phyloP scores from a whole-genome alignment of 2,329 filamentous ascomycete species.

The Didymella segeticola region DNA sequence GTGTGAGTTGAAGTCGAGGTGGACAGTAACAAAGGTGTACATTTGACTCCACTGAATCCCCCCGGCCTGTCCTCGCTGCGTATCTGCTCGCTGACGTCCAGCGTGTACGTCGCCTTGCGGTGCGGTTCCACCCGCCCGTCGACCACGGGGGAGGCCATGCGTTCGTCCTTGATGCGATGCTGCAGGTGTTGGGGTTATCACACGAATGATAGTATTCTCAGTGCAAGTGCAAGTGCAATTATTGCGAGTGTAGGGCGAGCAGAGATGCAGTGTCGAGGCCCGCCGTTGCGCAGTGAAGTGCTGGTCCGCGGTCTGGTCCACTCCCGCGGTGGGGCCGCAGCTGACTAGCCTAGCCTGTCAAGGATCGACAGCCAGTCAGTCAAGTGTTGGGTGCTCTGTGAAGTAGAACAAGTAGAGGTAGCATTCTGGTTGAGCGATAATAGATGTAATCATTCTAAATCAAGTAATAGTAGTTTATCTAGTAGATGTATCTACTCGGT shows the following conservation, averaged over 20 bases:
- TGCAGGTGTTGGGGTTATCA: background rate
- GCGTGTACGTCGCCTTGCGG: constrained; percentile 48
- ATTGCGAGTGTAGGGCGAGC: background rate
- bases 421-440: no score
- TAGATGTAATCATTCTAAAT: no score
- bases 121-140: constrained; percentile 47
- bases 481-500: no score
- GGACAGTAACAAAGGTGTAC: constrained; percentile 24
- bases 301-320: constrained; percentile 6
- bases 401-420: no score
- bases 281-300: no score
- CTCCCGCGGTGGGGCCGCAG: constrained; percentile 11
- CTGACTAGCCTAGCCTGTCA: constrained; percentile 8
- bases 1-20: no score
- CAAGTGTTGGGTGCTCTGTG: background rate
- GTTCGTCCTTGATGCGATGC: background rate
- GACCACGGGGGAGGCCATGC: constrained; percentile 48
- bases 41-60: constrained; percentile 44
- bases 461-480: no score
- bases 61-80: constrained; percentile 26
- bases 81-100: constrained; percentile 47
- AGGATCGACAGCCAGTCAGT: background rate
- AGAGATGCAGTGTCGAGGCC: constrained; percentile 3
- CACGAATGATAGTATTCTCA: no score
- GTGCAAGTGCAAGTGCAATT: background rate